These are phyloP conservation scores for Saccharomycopsis fibuligera DNA, from an alignment of 805 yeast species.

Conservation along the genomic window DNA sequence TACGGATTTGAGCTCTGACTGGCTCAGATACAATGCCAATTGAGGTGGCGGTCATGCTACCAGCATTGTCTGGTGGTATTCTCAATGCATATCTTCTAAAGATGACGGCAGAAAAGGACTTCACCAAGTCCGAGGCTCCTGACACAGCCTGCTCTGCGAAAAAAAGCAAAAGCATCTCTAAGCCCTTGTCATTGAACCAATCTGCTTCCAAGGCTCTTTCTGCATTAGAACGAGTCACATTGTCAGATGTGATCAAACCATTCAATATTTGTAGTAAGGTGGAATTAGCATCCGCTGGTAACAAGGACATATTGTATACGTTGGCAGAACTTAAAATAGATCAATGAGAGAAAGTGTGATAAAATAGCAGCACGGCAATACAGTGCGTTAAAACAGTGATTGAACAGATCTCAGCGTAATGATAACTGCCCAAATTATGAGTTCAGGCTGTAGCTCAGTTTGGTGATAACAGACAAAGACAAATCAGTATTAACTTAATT, in stretches of 20 bases:
- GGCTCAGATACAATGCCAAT: slow-evolving; percentile 60
- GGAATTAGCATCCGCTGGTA: slow-evolving; percentile 56
- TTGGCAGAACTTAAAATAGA: background rate
- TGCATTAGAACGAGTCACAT: slow-evolving; percentile 66
- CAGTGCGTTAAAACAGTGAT: no score
- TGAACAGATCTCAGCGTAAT: no score
- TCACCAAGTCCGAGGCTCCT: slow-evolving; percentile 53
- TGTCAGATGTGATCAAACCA: slow-evolving; percentile 76
- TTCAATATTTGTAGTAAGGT: slow-evolving; percentile 50
- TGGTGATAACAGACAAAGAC: no score
- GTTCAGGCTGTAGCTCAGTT: no score
- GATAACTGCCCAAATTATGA: no score
- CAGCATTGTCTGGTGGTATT: slow-evolving; percentile 60
- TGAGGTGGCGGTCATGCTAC: slow-evolving; percentile 64
- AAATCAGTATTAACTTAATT: no score
- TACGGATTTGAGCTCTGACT: slow-evolving; percentile 57
- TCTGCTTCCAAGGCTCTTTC: slow-evolving; percentile 65
- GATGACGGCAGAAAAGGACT: slow-evolving; percentile 78
- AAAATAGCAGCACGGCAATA: no score
- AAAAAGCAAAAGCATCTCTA: slow-evolving; percentile 66
- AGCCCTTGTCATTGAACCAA: slow-evolving; percentile 66
- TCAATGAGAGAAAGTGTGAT: no score
- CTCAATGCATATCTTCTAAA: slow-evolving; percentile 81
- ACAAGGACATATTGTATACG: slow-evolving; percentile 29
- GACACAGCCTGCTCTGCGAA: slow-evolving; percentile 71